Percentiles rank a stretch among this genome's conserved stretches.
Evolutionary conservation across 768 basidiomycete species (phyloP).

Genomic region (Rhodocollybia butyracea): DNA sequence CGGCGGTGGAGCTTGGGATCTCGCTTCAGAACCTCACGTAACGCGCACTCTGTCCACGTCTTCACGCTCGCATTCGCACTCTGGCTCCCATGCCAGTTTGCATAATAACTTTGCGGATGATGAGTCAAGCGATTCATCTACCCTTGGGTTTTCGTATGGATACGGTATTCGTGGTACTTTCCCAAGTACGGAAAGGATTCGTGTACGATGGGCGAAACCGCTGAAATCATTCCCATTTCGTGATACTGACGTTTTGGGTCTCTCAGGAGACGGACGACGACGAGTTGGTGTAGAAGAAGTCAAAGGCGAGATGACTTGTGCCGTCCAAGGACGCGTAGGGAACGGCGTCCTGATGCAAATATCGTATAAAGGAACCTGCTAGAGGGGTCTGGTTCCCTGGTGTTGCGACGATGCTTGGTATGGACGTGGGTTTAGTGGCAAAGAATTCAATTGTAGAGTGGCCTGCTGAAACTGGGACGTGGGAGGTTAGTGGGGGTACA

Average conservation of each 20-base stretch:
- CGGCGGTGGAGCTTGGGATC: constrained; percentile 59
- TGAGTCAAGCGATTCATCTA: constrained; percentile 73
- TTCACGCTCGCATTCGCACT: no score
- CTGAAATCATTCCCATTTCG: constrained; percentile 44
- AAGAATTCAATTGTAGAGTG: constrained; percentile 69
- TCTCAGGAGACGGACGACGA: constrained; percentile 51
- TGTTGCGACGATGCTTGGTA: constrained; percentile 74
- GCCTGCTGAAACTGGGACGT: constrained; percentile 51
- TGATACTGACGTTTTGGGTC: constrained; percentile 27
- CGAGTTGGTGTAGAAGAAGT: constrained; percentile 69
- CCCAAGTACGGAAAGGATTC: constrained; percentile 71
- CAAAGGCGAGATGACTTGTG: constrained; percentile 64
- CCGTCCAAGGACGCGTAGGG: constrained; percentile 48
- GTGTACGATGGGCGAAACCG: constrained; percentile 76
- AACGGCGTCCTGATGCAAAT: constrained; percentile 61
- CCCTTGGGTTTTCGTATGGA: constrained; percentile 51
- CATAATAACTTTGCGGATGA: constrained; percentile 72
- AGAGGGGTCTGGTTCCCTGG: constrained; percentile 81
- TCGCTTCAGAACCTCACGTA: constrained; percentile 75
- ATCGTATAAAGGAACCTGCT: constrained; percentile 71
- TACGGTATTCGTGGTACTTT: constrained; percentile 76
- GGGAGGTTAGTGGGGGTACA: constrained; percentile 59
- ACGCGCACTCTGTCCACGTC: constrained; percentile 49
- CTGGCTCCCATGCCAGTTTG: constrained; percentile 53
- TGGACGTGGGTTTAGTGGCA: constrained; percentile 70